Base-by-base conservation (phyloP, 139 green algal species). In the Chlamydomonas incerta region DNA sequence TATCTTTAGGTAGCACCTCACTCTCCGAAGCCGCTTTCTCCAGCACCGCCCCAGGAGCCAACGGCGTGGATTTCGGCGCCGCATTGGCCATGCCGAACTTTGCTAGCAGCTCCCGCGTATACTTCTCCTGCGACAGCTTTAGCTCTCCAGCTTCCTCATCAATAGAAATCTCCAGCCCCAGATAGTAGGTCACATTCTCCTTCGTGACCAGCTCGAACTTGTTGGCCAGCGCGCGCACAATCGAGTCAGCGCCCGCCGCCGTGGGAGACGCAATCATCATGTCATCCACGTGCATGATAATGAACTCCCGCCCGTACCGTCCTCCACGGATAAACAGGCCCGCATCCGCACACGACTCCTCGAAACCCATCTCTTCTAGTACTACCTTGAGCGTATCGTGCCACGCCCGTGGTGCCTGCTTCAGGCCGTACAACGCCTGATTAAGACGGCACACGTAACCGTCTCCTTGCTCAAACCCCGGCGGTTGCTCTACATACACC, bases 371-470 rank as follows among this genome's bases (percentile, higher is more conserved):
- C 1, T 26, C 14, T 47, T 87, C 66, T 37, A 94, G 72, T 34
- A 58, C n/a, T n/a, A n/a, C 72, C 23, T 35, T 29, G 79, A 91
- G 72, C 31, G 76, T 60, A 4, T 66, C 80, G 66, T 95, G 63
- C 90, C 92, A 94, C 2, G 82, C 82, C 17, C 92, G 79, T 17
- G 90, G 88, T 35, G 92, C 90, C 70, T 93, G 92, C 31, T 86
- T 85, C 20, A 95, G 74, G 2, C 92, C 90, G 41, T 95, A 93
- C 11, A 95, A 52, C 3, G 60, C 60, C 88, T 33, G 88, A 92
- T 28, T 81, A 47, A 3, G 90, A 74, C 20, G 86, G 47, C 66
- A 90, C 34, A 77, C 57, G 24, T 46, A 35, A 93, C 50, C 57
- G 67, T 65, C 34, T 62, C n/a, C 80, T 85, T 90, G 17, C 9